Evolutionary conservation across 2,329 filamentous ascomycete genomes (phyloP).

Genomic region (Lizonia empirigonia): DNA sequence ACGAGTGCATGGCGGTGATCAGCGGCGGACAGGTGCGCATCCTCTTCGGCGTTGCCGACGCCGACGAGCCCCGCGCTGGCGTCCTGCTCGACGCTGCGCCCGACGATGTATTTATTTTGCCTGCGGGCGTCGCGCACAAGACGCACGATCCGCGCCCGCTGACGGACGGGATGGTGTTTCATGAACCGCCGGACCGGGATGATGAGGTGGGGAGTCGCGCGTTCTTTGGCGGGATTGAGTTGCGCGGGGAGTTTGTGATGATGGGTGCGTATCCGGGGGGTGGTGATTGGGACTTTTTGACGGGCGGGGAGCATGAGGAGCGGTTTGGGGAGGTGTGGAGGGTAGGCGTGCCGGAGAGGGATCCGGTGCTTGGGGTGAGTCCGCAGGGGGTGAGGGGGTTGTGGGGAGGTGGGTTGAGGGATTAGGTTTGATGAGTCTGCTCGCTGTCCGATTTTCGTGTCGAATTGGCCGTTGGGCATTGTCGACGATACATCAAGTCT

Average conservation of each 20-base stretch:
- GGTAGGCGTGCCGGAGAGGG: constrained; percentile 52
- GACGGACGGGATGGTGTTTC: constrained; percentile 45
- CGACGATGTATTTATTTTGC: constrained; percentile 65
- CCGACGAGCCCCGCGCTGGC: constrained; percentile 46
- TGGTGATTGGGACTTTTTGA: constrained; percentile 58
- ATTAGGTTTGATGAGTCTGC: too few relatives aligned
- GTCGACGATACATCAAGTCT: too few relatives aligned
- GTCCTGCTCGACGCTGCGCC: constrained; percentile 55
- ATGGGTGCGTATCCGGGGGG: constrained; percentile 62
- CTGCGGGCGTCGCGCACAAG: constrained; percentile 63
- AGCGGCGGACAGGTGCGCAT: constrained; percentile 59
- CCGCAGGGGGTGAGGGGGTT: constrained; percentile 2
- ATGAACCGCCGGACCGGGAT: constrained; percentile 52
- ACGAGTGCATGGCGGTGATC: constrained; percentile 65
- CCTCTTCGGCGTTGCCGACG: constrained; percentile 61
- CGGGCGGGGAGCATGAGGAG: constrained; percentile 53
- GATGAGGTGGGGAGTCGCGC: constrained; percentile 39
- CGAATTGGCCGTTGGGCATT: too few relatives aligned
- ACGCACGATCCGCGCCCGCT: constrained; percentile 53
- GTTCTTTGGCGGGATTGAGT: constrained; percentile 45
- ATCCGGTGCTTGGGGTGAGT: constrained; percentile 55
- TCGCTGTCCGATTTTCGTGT: too few relatives aligned
- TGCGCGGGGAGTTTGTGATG: constrained; percentile 59
- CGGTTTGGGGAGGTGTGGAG: constrained; percentile 54
- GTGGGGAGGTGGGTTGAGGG: too few relatives aligned